Evolutionary conservation across 176 grass and related monocot species (phyloP), one percentile per base, ranked within the genome.

Genomic region (Zizania latifolia): DNA sequence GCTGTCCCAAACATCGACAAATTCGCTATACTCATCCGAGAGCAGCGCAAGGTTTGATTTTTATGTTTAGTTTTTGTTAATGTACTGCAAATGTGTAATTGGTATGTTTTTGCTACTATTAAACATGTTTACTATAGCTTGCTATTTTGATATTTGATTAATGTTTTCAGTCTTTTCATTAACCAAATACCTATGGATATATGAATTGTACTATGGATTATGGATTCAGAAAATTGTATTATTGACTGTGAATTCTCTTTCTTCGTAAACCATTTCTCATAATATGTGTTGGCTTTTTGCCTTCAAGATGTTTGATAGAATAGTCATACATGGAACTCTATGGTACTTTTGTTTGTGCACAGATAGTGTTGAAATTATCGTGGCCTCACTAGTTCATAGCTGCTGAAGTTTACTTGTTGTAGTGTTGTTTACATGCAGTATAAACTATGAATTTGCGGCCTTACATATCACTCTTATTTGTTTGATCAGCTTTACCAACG

Each of bases 1-100:
- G 91, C 94, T 8, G 84, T 98, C 27, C 95, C 95, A 15, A 98
- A 98, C 81, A 92, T 98, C 19, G 89, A 98, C 30, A 98, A 94
- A 70, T 94, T 94, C 10, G 82, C 86, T n/a, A 79, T 92, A 78
- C 92, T 98, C 58, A 70, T 94, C 58, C 65, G 44, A 33, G 95
- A 94, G 82, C 95, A 99, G 80, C 84, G 76, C 68, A 86, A 98
- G 95, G 95, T 98, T 78, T 0, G 62, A 58, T 30, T 32, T 37
- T 2, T 68, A 8, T 28, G 31, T 82, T 14, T 10, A 0, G 27
- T 58, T 5, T 32, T 71, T 33, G n/a, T n/a, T 16, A 17, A 33
- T 78, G 17, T 39, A 30, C 37, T 1, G 6, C 6, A 16, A 36
- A n/a, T 33, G 2, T 65, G 35, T 26, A 41, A 31, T 56, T 57